phyloP scores from a whole-genome alignment of 331 rosid genomes.

The Quercus lobata region DNA sequence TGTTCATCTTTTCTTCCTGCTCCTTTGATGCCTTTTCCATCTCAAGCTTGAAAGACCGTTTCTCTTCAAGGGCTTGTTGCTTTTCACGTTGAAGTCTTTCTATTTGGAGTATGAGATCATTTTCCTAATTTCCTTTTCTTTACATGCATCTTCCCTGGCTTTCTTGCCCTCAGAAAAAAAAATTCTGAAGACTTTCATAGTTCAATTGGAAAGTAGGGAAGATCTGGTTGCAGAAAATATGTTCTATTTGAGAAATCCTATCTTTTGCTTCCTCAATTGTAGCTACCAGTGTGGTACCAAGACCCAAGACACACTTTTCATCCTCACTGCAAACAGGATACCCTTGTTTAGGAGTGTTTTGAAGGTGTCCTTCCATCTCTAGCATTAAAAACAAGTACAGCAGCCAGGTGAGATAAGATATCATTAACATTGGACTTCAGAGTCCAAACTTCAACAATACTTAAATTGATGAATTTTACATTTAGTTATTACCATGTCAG shows the following conservation, averaged over 20 bases:
- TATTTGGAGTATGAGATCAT: constrained; percentile 21
- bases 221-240: constrained; percentile 54
- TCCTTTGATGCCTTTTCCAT: no score
- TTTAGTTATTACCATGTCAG: background rate
- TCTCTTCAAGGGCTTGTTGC: background rate
- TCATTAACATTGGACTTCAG: no score
- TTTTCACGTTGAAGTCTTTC: constrained; percentile 34
- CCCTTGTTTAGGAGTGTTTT: constrained; percentile 24
- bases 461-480: background rate
- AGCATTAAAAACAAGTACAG: no score
- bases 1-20: no score
- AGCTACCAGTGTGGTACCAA: constrained; percentile 76
- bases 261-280: constrained; percentile 77
- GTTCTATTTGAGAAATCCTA: constrained; percentile 68
- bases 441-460: background rate
- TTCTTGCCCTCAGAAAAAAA: constrained; percentile 30
- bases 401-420: no score
- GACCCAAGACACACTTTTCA: constrained; percentile 43
- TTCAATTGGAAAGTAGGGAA: constrained; percentile 55
- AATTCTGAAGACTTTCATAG: constrained; percentile 25
- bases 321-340: constrained; percentile 27
- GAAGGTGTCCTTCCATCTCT: constrained; percentile 38
- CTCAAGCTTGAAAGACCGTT: constrained; percentile 21
- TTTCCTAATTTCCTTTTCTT: constrained; percentile 25
- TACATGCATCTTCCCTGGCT: constrained; percentile 32